Percentiles rank a stretch among this genome's conserved stretches.
Conservation (phyloP, 768 basidiomycete genomes). For the Paxillus involutus region DNA sequence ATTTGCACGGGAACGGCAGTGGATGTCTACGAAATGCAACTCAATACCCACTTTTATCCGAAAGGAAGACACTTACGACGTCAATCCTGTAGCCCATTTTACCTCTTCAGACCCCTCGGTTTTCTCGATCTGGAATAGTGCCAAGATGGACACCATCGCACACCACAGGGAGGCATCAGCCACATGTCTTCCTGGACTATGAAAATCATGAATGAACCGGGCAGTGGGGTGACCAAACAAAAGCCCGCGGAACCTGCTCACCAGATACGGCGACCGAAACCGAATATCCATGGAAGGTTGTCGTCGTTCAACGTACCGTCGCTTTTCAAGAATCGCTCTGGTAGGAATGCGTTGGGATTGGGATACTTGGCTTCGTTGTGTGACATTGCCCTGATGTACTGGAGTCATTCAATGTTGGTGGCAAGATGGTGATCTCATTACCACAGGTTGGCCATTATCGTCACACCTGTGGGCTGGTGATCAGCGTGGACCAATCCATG, state of each 20-base stretch:
- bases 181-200: slow-evolving; percentile 33
- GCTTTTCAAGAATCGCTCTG: slow-evolving; percentile 34
- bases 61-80: neutral
- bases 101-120: slow-evolving; percentile 15
- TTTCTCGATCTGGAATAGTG: slow-evolving; percentile 30
- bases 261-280: slow-evolving; percentile 32
- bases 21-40: slow-evolving; percentile 7
- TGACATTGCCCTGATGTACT: no score
- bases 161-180: slow-evolving; percentile 37
- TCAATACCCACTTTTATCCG: neutral
- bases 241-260: no score
- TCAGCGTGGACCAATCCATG: no score
- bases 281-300: slow-evolving; percentile 12
- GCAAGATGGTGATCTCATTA: no score
- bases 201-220: no score
- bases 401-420: no score
- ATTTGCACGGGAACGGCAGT: slow-evolving; percentile 14
- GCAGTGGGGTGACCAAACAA: no score
- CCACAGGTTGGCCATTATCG: no score
- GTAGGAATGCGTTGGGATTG: slow-evolving; percentile 33
- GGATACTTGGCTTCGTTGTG: no score
- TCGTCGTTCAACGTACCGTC: no score
- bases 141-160: slow-evolving; percentile 35
- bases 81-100: slow-evolving; percentile 16
- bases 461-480: no score